Evolutionary conservation across 306 rosid species (phyloP), one percentile per base, ranked within the genome.

Genomic region (Rosa lucieae): DNA sequence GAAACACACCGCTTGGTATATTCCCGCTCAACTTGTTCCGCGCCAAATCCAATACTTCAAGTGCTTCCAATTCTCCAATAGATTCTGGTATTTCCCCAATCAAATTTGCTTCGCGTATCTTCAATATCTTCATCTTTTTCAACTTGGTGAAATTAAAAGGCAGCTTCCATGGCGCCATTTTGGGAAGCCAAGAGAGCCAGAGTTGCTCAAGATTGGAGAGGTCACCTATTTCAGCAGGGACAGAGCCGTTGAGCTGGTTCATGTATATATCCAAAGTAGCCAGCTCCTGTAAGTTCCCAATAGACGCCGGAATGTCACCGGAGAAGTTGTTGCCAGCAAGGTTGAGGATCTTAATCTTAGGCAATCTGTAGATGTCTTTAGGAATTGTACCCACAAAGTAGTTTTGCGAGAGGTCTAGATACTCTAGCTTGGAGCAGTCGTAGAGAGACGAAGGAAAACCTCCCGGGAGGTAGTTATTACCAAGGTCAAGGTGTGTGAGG

Each of bases 371-470:
- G 47, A 93, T 77, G 44, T 89, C 92, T 26, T 72, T n/a, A 0
- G 92, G 95, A 67, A 93, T 70, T 3, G 62, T 47, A 3, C 92
- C 92, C 32, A 32, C 83, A 62, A 93, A 86, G 70, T 13, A 13
- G 88, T 93, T 93, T 67, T 70, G 46, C 0, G 89, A 86, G 15
- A 93, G 83, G 76, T 90, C 86, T 0, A 93, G 74, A 53, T 70
- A 68, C 67, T 79, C 79, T 5, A 93, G 83, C 23, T 89, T 88
- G n/a, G 92, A 79, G 56, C 98, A 93, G 23, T 76, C 80, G 74
- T 82, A 84, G 39, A 93, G 78, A 72, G 76, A 61, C n/a, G 35
- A 87, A 6, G 97, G 97, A 74, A 93, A 93, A 67, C 62, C 84
- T 7, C 88, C 87, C 0, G 90, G 39, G 35, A 93, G 79, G 18